A percentile compares a stretch with the other conserved stretches of the same genome.
Conservation (phyloP, 257 asterid genomes). For the Scutellaria galericulata region DNA sequence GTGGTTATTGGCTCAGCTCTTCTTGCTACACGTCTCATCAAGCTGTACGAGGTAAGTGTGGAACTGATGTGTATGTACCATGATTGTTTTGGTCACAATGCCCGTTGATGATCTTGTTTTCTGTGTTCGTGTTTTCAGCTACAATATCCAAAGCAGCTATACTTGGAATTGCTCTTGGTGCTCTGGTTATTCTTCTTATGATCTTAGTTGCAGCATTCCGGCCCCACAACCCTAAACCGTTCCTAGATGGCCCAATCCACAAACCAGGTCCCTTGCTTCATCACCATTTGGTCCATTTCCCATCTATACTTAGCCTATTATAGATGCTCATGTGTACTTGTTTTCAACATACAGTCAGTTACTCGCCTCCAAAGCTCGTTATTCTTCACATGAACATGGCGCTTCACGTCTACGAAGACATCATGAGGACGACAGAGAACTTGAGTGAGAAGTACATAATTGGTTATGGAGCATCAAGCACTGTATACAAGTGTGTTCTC, state of each 20-base stretch:
- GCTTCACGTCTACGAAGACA: constrained; percentile 88
- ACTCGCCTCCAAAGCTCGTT: constrained; percentile 87
- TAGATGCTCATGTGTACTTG: neutral
- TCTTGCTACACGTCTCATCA: constrained; percentile 60
- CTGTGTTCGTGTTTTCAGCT: constrained; percentile 41
- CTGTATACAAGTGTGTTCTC: constrained; percentile 86
- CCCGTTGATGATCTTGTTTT: neutral
- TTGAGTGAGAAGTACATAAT: constrained; percentile 77
- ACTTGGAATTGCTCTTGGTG: constrained; percentile 85
- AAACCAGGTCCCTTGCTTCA: constrained; percentile 64
- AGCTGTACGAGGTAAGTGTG: constrained; percentile 57
- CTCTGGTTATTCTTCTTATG: constrained; percentile 73
- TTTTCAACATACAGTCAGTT: constrained; percentile 51
- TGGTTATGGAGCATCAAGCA: constrained; percentile 97
- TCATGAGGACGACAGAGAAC: constrained; percentile 92
- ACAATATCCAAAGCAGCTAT: constrained; percentile 80
- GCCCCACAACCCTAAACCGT: constrained; percentile 56
- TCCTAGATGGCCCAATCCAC: constrained; percentile 60
- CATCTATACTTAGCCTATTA: neutral
- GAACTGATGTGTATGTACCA: neutral
- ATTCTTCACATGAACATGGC: constrained; percentile 98
- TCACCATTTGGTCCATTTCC: neutral
- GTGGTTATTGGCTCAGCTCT: constrained; percentile 74
- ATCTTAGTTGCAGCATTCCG: constrained; percentile 74
- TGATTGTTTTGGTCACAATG: neutral